Percentiles rank a stretch among this genome's conserved stretches.
Evolutionary conservation across 2,329 filamentous ascomycete species (phyloP).

Genomic region (Aspergillus latus): DNA sequence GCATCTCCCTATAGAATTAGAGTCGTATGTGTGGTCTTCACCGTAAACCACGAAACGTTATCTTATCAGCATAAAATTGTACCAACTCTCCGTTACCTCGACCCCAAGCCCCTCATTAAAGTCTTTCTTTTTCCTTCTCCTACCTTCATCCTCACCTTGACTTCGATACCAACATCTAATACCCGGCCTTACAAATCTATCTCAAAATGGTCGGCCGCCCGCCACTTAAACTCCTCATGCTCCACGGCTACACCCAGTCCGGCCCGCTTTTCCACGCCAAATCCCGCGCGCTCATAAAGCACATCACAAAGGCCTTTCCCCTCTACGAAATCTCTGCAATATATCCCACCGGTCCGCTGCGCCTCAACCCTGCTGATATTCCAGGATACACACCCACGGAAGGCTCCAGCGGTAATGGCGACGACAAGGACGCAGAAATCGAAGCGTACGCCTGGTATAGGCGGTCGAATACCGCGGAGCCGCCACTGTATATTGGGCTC

Average conservation of each 20-base stretch:
- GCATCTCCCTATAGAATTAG: too few relatives aligned
- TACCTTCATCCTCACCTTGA: too few relatives aligned
- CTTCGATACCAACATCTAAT: too few relatives aligned
- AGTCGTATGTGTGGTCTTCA: too few relatives aligned
- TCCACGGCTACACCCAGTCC: slow-evolving; percentile 89
- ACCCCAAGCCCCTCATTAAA: too few relatives aligned
- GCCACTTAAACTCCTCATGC: slow-evolving; percentile 67
- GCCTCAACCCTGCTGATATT: slow-evolving; percentile 64
- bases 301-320: slow-evolving; percentile 71
- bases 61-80: too few relatives aligned
- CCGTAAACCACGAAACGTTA: too few relatives aligned
- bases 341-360: slow-evolving; percentile 69
- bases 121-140: too few relatives aligned
- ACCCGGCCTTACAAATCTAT: too few relatives aligned
- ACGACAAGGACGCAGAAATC: slow-evolving; percentile 47
- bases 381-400: slow-evolving; percentile 62
- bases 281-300: slow-evolving; percentile 81
- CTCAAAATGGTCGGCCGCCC: slow-evolving; percentile 3
- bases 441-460: slow-evolving; percentile 86
- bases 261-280: slow-evolving; percentile 82
- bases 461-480: slow-evolving; percentile 60
- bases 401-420: slow-evolving; percentile 15
- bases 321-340: slow-evolving; percentile 59
- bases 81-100: too few relatives aligned
- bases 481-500: slow-evolving; percentile 65